Base-by-base conservation (phyloP, 31 red algal genomes). In the Odonthalia washingtoniensis region DNA sequence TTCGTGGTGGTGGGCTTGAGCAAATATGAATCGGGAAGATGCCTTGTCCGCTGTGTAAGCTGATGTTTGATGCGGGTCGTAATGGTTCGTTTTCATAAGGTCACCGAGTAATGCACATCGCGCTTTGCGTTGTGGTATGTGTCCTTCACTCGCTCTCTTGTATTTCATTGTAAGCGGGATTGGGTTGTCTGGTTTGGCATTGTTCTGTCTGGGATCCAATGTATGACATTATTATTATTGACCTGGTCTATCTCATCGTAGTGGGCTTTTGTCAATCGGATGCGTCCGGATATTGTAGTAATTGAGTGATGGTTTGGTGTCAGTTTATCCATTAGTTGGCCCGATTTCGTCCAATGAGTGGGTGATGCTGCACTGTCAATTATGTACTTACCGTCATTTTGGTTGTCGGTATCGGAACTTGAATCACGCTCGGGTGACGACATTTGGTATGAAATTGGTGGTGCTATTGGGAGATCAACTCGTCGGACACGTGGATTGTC, bases 121-220 rank as follows among this genome's bases (percentile, higher is more conserved):
- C 16, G 80, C 62, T 24, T 84, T 45, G 0, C 37, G 33, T 30
- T 32, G 63, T 32, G 32, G 18, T 44, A 72, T 41, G n/a, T n/a
- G n/a, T n/a, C n/a, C 2, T 35, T 2, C 9, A 36, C 43, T 24
- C 32, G 24, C 4, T 28, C 0, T 31, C 45, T 69, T 28, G 35
- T 84, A 45, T 36, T 60, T 84, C 80, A 84, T 84, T 40, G 62
- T 81, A 2, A 81, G 45, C 14, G 53, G 53, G 33, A 81, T 65
- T 3, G 46, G 74, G 1, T 46, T 16, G 9, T 41, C 46, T 1
- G 14, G 37, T 3, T 46, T 40, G 17, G 2, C 31, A 1, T 4
- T 77, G 40, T 77, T 2, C 31, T 36, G 34, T 70, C 12, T 26
- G 14, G 5, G 9, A 77, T 36, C 49, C 49, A 77, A 45, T 41